Evolutionary conservation across 2,329 filamentous ascomycete species (phyloP).

Genomic region (Albifimbria verrucaria): DNA sequence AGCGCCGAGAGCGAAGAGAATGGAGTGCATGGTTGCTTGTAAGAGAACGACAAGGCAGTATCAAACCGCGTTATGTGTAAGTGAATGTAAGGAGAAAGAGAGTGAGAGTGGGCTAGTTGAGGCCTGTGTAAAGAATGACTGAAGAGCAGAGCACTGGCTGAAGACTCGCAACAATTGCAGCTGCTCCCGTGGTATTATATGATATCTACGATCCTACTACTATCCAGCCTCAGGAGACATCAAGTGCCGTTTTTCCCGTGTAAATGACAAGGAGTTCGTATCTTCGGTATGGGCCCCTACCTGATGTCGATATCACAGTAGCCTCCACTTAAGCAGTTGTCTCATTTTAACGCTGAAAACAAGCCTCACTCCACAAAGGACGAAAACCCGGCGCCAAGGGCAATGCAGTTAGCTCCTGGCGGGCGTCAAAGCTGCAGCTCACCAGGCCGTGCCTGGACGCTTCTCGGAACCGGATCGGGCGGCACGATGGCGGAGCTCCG

Average conservation of each 20-base stretch:
- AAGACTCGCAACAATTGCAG: neutral
- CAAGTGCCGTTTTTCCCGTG: neutral
- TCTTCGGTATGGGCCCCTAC: too few species aligned
- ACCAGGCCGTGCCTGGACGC: neutral
- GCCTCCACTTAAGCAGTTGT: neutral
- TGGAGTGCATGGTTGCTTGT: slow-evolving; percentile 8
- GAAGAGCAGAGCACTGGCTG: neutral
- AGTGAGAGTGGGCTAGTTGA: neutral
- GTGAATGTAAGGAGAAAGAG: neutral
- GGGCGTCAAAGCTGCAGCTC: neutral
- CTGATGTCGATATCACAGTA: neutral
- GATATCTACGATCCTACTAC: neutral
- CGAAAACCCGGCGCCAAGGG: too few species aligned
- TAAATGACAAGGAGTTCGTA: neutral
- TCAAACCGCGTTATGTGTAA: neutral
- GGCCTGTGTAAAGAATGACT: neutral
- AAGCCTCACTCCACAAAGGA: neutral
- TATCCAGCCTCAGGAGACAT: too few species aligned
- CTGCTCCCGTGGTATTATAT: neutral
- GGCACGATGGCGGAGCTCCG: neutral
- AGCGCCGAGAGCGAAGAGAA: slow-evolving; percentile 22
- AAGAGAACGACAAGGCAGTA: neutral
- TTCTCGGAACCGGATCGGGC: neutral
- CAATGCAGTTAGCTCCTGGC: too few species aligned
- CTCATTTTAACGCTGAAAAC: neutral